Base-by-base conservation (phyloP, 78 protist species). In the Cavenderia fasciculata region DNA sequence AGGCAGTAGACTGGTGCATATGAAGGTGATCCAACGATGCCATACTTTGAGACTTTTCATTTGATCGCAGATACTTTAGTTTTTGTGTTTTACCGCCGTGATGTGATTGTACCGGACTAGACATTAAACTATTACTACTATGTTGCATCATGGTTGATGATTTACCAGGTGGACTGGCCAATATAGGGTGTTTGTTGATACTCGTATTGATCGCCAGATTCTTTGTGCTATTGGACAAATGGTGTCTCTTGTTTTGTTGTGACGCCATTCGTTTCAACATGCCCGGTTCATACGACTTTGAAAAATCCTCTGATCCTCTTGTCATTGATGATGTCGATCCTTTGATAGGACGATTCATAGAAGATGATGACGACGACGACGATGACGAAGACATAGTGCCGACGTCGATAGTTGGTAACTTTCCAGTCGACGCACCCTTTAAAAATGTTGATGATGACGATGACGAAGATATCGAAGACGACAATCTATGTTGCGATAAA, bases 11-110 rank as follows among this genome's bases (percentile, higher is more conserved):
- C 27, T 57, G 63, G 8, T 23, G 27, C 5, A 27, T 57, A 23
- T 65, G 90, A 27, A 82, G 27, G n/a, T n/a, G n/a, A n/a, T n/a
- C n/a, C n/a, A n/a, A n/a, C 33, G 90, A 82, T 82, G 90, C 90
- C 54, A 82, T 25, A 43, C 78, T 68, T 1, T 51, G 4, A n/a
- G 90, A 82, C 57, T 82, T 82, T n/a, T 76, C 51, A 43, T 74
- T 82, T 6, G 90, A 68, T 82, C 90, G n/a, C 19, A 82, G 21
- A 44, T 82, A 82, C 57, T 82, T 82, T 59, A 82, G 31, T 63
- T 29, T 77, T 31, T 38, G 70, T 27, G 46, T 44, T 36, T 25
- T 41, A 25, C 27, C 27, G 10, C 27, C 41, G n/a, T 57, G 63
- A 27, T 29, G 63, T 27, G 41, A 27, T 27, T 57, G 63, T 10